phyloP scores from a whole-genome alignment of 2,329 filamentous ascomycete species.

The Penicillium sclerotiorum region DNA sequence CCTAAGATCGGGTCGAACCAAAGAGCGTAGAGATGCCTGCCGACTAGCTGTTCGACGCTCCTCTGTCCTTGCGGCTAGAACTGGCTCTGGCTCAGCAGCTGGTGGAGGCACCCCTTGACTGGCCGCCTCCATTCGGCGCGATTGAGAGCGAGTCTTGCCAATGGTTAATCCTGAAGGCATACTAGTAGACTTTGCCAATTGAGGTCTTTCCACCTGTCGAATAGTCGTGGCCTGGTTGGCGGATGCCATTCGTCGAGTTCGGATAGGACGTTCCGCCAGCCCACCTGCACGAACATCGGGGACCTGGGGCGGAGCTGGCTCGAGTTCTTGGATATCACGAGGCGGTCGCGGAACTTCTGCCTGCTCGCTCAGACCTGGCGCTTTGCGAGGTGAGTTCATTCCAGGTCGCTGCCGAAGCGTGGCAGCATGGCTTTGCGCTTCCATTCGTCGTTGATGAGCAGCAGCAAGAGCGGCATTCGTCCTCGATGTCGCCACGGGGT shows the following conservation, averaged over 20 bases:
- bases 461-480: constrained; percentile 45
- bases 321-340: constrained; percentile 21
- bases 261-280: constrained; percentile 43
- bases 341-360: constrained; percentile 19
- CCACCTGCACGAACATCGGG: constrained; percentile 30
- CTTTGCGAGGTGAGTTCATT: constrained; percentile 31
- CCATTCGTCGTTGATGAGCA: constrained; percentile 44
- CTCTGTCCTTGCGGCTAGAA: constrained; percentile 23
- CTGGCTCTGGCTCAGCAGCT: constrained; percentile 25
- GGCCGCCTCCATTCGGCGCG: constrained; percentile 38
- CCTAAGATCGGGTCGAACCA: constrained; percentile 16
- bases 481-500: constrained; percentile 33
- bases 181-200: constrained; percentile 36
- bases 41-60: constrained; percentile 14
- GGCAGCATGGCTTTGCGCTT: constrained; percentile 50
- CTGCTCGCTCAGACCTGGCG: constrained; percentile 28
- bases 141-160: constrained; percentile 47
- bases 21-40: constrained; percentile 20
- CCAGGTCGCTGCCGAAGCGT: constrained; percentile 49
- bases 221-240: constrained; percentile 38
- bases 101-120: constrained; percentile 22
- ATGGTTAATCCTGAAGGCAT: constrained; percentile 37
- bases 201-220: constrained; percentile 33
- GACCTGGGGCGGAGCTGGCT: constrained; percentile 13
- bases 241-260: constrained; percentile 38